Evolutionary conservation across 176 grass and related monocot genomes (phyloP), one percentile per base, ranked within the genome.

Genomic region (Juncus effusus): DNA sequence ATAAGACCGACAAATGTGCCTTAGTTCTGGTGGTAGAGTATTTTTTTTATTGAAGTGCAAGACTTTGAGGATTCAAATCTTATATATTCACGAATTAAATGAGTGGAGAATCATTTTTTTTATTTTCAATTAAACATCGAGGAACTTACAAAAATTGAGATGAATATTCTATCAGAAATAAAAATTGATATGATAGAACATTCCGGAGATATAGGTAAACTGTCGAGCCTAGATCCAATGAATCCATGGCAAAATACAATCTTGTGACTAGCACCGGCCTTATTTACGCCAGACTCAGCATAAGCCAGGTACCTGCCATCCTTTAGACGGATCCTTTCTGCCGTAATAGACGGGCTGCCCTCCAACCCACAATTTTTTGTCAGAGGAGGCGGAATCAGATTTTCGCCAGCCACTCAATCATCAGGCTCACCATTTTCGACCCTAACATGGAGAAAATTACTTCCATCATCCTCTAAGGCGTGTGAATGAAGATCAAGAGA

Each of bases 161-260:
- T 47, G 4, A 47, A 6, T 47, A 9, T 47, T 5, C 6, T 47
- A 5, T 6, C 44, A 9, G 6, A 19, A 54, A 67, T 51, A 54
- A 19, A 7, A 13, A 11, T 12, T 52, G 36, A 54, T n/a, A 54
- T 8, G 51, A 54, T 52, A 39, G 47, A 12, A 7, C 42, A 65
- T 77, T 91, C 92, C 79, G 83, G 73, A 4, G 85, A 77, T 3
- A 82, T 58, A 19, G 80, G 73, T 61, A 91, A 75, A 63, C 16
- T 76, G 84, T 91, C 85, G 9, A 81, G 62, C 59, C 87, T 69
- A 5, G 82, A 78, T 19, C 93, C 76, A 10, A 69, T 70, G 77
- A 96, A 96, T 0, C 93, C 93, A 69, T 96, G 87, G 51, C 81
- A 91, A 74, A 86, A 91, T 58, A 96, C 70, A 72, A 91, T 72